Conservation (phyloP, 805 yeast species). For the Starmerella stigmatis region DNA sequence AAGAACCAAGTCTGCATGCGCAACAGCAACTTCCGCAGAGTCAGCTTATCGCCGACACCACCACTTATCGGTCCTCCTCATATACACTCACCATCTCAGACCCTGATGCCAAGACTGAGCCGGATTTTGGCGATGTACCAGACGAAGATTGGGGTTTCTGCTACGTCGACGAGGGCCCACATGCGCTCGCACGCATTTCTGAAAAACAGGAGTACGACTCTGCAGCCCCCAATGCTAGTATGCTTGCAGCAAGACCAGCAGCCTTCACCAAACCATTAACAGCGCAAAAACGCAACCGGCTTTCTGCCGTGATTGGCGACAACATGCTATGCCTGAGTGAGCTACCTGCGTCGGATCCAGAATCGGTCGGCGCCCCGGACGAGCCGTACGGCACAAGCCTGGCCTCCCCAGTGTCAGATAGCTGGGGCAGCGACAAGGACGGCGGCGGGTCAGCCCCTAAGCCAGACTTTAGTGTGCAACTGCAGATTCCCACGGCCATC, state of each 20-base stretch:
- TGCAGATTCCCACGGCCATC: not conserved
- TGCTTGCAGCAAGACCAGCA: too few species aligned
- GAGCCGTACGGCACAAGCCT: too few species aligned
- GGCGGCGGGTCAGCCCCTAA: not conserved
- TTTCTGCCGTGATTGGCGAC: slow-evolving; percentile 17
- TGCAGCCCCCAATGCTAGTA: too few species aligned
- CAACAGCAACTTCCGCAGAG: too few species aligned
- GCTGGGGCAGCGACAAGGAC: too few species aligned
- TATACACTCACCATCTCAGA: not conserved
- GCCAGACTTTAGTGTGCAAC: not conserved
- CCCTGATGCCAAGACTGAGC: not conserved
- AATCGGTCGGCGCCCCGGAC: too few species aligned
- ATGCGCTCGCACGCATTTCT: too few species aligned
- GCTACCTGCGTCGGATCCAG: not conserved
- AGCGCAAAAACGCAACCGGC: slow-evolving; percentile 6
- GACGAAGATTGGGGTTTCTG: slow-evolving; percentile 3
- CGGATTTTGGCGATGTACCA: not conserved
- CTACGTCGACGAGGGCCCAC: not conserved
- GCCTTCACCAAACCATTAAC: slow-evolving; percentile 2
- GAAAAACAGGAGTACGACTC: too few species aligned
- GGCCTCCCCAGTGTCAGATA: too few species aligned
- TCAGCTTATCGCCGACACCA: too few species aligned
- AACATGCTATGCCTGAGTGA: slow-evolving; percentile 6
- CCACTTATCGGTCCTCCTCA: not conserved
- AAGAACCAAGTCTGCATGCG: too few species aligned